Percentiles rank a stretch among this genome's conserved stretches.
Evolutionary conservation across 768 basidiomycete species (phyloP).

Genomic region (Psilocybe sp.): DNA sequence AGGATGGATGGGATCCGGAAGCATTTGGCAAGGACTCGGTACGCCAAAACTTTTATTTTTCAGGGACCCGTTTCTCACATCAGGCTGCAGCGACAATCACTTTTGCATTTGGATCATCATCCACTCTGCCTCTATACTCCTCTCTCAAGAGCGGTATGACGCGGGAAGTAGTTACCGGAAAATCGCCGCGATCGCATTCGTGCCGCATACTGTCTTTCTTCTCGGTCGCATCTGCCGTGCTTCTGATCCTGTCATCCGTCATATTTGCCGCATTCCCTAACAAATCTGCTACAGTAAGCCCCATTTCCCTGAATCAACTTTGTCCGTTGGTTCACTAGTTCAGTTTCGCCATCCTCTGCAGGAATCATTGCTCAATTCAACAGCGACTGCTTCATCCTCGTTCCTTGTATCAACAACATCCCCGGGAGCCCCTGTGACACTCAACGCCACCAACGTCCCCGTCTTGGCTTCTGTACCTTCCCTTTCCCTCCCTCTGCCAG

Average conservation of each 20-base stretch:
- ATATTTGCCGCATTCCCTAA: slow-evolving; percentile 50
- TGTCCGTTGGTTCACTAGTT: slow-evolving; percentile 17
- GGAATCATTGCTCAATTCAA: slow-evolving; percentile 4
- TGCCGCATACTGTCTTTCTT: slow-evolving; percentile 55
- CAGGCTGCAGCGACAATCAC: slow-evolving; percentile 49
- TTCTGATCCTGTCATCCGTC: slow-evolving; percentile 55
- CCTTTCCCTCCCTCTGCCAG: slow-evolving; percentile 10
- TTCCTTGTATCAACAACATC: neutral
- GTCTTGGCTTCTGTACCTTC: slow-evolving; percentile 13
- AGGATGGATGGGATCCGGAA: slow-evolving; percentile 39
- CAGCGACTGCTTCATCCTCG: neutral
- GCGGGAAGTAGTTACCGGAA: slow-evolving; percentile 35
- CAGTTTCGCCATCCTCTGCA: slow-evolving; percentile 17
- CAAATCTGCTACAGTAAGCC: slow-evolving; percentile 33
- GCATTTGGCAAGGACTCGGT: slow-evolving; percentile 68
- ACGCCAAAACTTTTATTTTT: slow-evolving; percentile 23
- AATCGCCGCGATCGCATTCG: slow-evolving; percentile 47
- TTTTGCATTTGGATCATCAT: slow-evolving; percentile 64
- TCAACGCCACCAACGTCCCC: slow-evolving; percentile 14
- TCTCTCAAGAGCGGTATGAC: slow-evolving; percentile 44
- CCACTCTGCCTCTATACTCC: slow-evolving; percentile 64
- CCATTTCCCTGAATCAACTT: slow-evolving; percentile 1
- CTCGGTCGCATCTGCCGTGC: slow-evolving; percentile 45
- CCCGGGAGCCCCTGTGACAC: neutral
- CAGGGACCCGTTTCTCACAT: slow-evolving; percentile 1